phyloP scores from a whole-genome alignment of 352 stramenopile species.

The Globisporangium lucens region DNA sequence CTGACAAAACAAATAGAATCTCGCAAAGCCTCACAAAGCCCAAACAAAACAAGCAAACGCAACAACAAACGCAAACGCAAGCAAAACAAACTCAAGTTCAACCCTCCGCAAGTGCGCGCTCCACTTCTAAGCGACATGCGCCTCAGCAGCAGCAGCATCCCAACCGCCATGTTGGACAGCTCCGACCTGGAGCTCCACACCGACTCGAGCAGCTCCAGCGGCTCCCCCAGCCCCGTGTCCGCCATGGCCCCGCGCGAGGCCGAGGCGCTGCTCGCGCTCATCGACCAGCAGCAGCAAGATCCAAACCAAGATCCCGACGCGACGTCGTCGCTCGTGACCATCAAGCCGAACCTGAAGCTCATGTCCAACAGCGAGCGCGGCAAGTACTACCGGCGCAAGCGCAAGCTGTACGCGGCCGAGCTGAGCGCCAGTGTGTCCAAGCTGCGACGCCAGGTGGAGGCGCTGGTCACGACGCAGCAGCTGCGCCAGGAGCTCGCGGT shows the following conservation, averaged over 20 bases:
- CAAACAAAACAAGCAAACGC: neutral
- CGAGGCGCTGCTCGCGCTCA: neutral
- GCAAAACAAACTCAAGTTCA: neutral
- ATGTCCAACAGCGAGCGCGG: conserved; percentile 67
- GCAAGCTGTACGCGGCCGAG: conserved; percentile 43
- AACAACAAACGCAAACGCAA: neutral
- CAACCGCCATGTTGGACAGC: neutral
- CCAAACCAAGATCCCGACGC: neutral
- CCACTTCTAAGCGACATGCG: neutral
- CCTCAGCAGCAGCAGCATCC: neutral
- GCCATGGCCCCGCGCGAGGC: neutral
- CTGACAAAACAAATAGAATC: neutral
- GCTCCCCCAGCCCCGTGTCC: neutral
- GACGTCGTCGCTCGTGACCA: conserved; percentile 10
- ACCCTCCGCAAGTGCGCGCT: neutral
- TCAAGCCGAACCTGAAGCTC: conserved; percentile 33
- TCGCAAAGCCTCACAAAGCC: too few relatives aligned
- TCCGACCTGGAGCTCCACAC: conserved; percentile 3
- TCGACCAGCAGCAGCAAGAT: neutral
- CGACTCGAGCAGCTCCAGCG: conserved; percentile 4
- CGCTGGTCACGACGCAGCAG: conserved; percentile 29
- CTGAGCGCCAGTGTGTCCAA: conserved; percentile 32
- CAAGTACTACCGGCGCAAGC: conserved; percentile 58
- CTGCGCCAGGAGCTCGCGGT: conserved; percentile 30
- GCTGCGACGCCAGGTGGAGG: conserved; percentile 47